Conservation (phyloP, 768 basidiomycete genomes). For the Lactarius indigo region DNA sequence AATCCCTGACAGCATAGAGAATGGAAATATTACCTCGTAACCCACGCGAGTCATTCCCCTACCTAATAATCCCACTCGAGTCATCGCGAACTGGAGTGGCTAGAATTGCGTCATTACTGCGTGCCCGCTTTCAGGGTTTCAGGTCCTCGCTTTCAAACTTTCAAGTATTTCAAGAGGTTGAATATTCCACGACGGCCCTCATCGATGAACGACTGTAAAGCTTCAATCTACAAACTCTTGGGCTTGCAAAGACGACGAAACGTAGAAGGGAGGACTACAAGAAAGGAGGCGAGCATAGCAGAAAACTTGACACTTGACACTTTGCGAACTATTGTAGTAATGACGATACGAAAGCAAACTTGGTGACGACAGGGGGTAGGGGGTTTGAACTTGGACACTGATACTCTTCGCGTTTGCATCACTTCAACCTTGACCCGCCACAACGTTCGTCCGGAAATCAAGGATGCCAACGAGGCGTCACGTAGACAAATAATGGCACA, state of each 20-base stretch:
- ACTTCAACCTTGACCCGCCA: conserved; percentile 40
- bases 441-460: conserved; percentile 24
- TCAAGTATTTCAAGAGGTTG: conserved; percentile 21
- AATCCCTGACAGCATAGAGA: neutral
- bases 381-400: conserved; percentile 40
- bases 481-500: conserved; percentile 21
- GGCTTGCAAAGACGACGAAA: conserved; percentile 28
- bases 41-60: conserved; percentile 20
- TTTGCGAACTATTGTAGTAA: conserved; percentile 47
- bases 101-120: neutral
- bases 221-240: conserved; percentile 27
- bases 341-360: conserved; percentile 47
- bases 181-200: conserved; percentile 20
- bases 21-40: neutral
- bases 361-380: conserved; percentile 30
- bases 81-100: conserved; percentile 3
- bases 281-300: conserved; percentile 51
- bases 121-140: conserved; percentile 11
- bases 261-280: conserved; percentile 48
- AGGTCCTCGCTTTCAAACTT: conserved; percentile 20
- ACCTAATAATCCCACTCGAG: conserved; percentile 16
- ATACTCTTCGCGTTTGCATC: conserved; percentile 37
- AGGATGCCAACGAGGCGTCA: conserved; percentile 27
- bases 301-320: conserved; percentile 65
- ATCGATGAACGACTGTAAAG: conserved; percentile 24